phyloP scores from a whole-genome alignment of 2,329 filamentous ascomycete species.

The Penicillium sp. region DNA sequence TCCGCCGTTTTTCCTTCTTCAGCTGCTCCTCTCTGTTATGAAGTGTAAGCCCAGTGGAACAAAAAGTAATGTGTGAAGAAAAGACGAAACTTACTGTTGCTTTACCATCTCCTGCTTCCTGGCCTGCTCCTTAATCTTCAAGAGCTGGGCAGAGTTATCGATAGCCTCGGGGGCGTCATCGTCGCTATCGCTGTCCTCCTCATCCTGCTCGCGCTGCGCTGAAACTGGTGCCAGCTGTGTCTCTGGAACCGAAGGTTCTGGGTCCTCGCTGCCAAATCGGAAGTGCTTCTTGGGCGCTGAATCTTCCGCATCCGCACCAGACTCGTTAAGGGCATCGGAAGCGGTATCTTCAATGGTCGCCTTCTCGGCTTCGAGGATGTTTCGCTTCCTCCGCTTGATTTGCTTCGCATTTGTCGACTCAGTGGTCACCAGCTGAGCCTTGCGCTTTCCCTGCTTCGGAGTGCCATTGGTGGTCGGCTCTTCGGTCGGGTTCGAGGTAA shows the following conservation, averaged over 20 bases:
- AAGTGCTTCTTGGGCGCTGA: conserved; percentile 34
- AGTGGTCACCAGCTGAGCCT: conserved; percentile 27
- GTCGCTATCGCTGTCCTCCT: conserved; percentile 34
- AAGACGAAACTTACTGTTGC: conserved; percentile 36
- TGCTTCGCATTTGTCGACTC: conserved; percentile 28
- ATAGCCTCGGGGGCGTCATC: conserved; percentile 47
- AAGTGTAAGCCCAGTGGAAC: conserved; percentile 22
- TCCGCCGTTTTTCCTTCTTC: conserved; percentile 43
- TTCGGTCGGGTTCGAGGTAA: conserved; percentile 20
- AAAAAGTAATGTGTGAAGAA: neutral
- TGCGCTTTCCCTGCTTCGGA: conserved; percentile 37
- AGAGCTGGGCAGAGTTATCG: conserved; percentile 43
- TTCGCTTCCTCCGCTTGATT: conserved; percentile 40
- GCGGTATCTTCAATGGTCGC: conserved; percentile 17
- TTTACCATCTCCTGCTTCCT: conserved; percentile 41
- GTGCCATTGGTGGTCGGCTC: conserved; percentile 18
- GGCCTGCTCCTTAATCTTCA: conserved; percentile 41
- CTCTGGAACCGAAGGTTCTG: conserved; percentile 23
- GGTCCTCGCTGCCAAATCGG: conserved; percentile 47
- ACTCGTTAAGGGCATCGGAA: conserved; percentile 13
- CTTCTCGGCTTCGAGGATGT: conserved; percentile 24
- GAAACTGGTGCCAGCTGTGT: conserved; percentile 22
- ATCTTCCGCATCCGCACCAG: conserved; percentile 18
- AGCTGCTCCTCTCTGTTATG: conserved; percentile 39
- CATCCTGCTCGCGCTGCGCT: conserved; percentile 25